These are phyloP conservation scores for Delitschia confertaspora DNA, from an alignment of 495 filamentous ascomycete genomes.

Conservation along the genomic window DNA sequence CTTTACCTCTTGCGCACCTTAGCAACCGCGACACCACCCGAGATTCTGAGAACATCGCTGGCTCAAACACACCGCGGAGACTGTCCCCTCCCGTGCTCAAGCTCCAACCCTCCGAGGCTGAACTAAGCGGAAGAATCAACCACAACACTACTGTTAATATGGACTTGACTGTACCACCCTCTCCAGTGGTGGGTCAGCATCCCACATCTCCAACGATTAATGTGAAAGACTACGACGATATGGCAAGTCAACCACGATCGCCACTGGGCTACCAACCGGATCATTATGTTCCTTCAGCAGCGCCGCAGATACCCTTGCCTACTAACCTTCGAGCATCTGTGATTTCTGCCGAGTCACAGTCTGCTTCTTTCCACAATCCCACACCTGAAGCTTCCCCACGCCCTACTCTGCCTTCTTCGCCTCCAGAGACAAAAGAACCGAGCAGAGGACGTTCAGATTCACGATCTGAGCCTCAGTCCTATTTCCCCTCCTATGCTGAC, in stretches of 20 bases:
- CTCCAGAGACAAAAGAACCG: constrained; percentile 8
- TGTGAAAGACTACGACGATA: constrained; percentile 9
- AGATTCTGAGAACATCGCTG: constrained; percentile 2
- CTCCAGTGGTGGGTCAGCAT: constrained; percentile 13
- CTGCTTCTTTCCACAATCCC: constrained; percentile 14
- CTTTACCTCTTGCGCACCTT: constrained; percentile 17
- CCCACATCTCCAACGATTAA: constrained; percentile 7
- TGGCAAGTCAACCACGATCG: constrained; percentile 4
- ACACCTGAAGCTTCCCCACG: constrained; percentile 1
- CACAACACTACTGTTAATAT: constrained; percentile 26
- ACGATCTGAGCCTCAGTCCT: constrained; percentile 8
- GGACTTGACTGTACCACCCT: constrained; percentile 23
- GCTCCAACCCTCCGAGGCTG: constrained; percentile 25
- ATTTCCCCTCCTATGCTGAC: constrained; percentile 9
- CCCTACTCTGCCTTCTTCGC: constrained; percentile 14
- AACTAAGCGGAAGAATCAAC: constrained; percentile 26
- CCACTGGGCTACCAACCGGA: constrained; percentile 12
- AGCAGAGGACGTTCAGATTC: background rate
- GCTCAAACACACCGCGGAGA: constrained; percentile 5
- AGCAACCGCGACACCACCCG: constrained; percentile 1
- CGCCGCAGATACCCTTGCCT: constrained; percentile 14
- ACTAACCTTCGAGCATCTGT: constrained; percentile 8
- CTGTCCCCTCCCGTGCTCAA: constrained; percentile 10
- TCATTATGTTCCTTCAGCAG: constrained; percentile 20
- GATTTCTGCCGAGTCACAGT: constrained; percentile 9